phyloP scores from a whole-genome alignment of 768 basidiomycete species.

The Calocera cornea region DNA sequence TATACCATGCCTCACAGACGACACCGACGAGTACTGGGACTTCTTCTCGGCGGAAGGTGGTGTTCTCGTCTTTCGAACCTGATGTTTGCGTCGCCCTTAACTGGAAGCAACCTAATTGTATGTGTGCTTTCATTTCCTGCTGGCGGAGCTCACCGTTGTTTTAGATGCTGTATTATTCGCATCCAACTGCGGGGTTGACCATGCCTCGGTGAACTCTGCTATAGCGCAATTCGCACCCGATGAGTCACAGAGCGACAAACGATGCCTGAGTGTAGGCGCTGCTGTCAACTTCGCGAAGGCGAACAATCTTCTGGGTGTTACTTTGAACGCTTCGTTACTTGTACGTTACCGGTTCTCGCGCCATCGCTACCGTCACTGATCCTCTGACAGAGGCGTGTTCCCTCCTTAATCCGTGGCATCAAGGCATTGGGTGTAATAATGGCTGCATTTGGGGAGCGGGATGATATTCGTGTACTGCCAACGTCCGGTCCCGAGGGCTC shows the following conservation, averaged over 20 bases:
- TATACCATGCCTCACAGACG: constrained; percentile 47
- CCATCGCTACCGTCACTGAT: constrained; percentile 4
- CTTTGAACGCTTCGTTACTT: constrained; percentile 74
- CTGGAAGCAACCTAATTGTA: constrained; percentile 99
- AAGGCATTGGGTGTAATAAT: constrained; percentile 80
- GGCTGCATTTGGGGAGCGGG: constrained; percentile 58
- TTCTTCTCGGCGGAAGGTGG: constrained; percentile 55
- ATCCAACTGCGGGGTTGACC: constrained; percentile 64
- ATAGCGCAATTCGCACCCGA: constrained; percentile 19
- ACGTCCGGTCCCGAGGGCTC: constrained; percentile 23
- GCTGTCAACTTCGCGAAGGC: constrained; percentile 86
- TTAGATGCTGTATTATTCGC: constrained; percentile 92
- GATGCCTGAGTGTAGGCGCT: constrained; percentile 60
- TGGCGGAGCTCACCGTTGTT: constrained; percentile 3
- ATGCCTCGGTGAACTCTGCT: constrained; percentile 13
- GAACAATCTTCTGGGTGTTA: constrained; percentile 86
- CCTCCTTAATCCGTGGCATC: constrained; percentile 76
- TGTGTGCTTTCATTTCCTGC: constrained; percentile 10
- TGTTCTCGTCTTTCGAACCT: constrained; percentile 87
- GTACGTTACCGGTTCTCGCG: constrained; percentile 34
- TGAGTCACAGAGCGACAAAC: constrained; percentile 27
- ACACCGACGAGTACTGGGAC: constrained; percentile 33
- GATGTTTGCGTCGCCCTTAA: constrained; percentile 82
- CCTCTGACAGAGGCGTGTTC: constrained; percentile 59
- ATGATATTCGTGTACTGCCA: constrained; percentile 27